These are phyloP conservation scores for Pestalotiopsis sp. DNA, from an alignment of 2,329 filamentous ascomycete species.

Conservation along the genomic window DNA sequence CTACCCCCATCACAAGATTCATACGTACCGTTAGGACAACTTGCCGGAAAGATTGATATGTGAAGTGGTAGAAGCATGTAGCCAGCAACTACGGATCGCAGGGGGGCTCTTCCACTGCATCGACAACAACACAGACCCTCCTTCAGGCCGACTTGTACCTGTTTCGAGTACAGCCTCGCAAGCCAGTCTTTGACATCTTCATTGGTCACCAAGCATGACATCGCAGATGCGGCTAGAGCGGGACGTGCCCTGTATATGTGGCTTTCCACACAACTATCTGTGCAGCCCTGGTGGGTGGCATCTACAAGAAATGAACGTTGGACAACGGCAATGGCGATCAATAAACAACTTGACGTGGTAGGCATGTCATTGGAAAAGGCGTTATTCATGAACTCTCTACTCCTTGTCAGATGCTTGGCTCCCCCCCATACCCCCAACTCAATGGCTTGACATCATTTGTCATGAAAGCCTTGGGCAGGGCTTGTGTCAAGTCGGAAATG, in stretches of 20 bases:
- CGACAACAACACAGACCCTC: background rate
- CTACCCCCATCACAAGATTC: background rate
- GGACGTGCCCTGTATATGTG: constrained; percentile 23
- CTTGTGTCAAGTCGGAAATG: background rate
- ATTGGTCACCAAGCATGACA: constrained; percentile 30
- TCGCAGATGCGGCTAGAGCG: constrained; percentile 24
- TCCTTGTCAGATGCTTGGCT: background rate
- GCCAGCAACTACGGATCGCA: background rate
- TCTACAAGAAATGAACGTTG: background rate
- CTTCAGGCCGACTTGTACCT: constrained; percentile 1
- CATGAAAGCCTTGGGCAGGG: background rate
- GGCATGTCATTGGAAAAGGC: background rate
- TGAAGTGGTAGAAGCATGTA: background rate
- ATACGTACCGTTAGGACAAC: background rate
- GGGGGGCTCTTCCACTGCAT: background rate
- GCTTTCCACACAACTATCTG: constrained; percentile 14
- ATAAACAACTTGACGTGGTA: background rate
- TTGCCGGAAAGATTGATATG: background rate
- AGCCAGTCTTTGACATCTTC: constrained; percentile 20
- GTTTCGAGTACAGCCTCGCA: constrained; percentile 35
- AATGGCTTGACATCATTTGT: background rate
- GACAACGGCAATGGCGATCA: background rate
- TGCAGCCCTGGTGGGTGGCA: background rate
- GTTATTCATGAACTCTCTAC: background rate
- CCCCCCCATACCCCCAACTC: background rate